Conservation (phyloP, 768 basidiomycete genomes). For the Brasilioporus rufonigricans region DNA sequence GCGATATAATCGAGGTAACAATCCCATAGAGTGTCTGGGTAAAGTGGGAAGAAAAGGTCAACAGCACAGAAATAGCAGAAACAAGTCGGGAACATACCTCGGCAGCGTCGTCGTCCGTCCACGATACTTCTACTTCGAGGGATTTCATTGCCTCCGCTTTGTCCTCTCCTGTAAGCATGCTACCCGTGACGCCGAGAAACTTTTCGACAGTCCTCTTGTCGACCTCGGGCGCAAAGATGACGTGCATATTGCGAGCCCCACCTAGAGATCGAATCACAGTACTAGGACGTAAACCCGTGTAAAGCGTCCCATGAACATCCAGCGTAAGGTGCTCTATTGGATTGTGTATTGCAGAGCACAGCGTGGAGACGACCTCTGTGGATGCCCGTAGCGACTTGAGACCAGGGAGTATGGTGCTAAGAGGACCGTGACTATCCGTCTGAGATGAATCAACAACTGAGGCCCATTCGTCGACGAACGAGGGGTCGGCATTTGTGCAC, state of each 20-base stretch:
- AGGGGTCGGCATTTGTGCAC: neutral
- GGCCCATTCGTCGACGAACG: conserved; percentile 12
- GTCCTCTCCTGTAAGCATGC: conserved; percentile 15
- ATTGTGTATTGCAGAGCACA: conserved; percentile 17
- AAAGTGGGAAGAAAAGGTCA: neutral
- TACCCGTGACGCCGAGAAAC: conserved; percentile 27
- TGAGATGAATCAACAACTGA: neutral
- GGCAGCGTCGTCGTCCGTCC: conserved; percentile 28
- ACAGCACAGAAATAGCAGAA: neutral
- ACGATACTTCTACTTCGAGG: conserved; percentile 29
- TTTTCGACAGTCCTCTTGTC: conserved; percentile 34
- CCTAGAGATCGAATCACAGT: conserved; percentile 24
- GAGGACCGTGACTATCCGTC: neutral
- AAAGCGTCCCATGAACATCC: conserved; percentile 28
- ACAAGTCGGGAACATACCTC: conserved; percentile 19
- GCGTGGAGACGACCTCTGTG: conserved; percentile 19
- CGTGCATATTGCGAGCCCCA: conserved; percentile 30
- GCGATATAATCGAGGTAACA: conserved; percentile 32
- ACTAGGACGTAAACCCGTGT: conserved; percentile 29
- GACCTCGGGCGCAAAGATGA: conserved; percentile 31
- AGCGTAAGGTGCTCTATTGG: conserved; percentile 23
- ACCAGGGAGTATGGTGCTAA: conserved; percentile 17
- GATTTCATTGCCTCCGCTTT: conserved; percentile 13
- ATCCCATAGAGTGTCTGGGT: conserved; percentile 28
- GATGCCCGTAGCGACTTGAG: conserved; percentile 30